A percentile compares a stretch with the other conserved stretches of the same genome.
phyloP scores from a whole-genome alignment of 1,284 basidiomycete genomes.

The Exobasidium rhododendri region DNA sequence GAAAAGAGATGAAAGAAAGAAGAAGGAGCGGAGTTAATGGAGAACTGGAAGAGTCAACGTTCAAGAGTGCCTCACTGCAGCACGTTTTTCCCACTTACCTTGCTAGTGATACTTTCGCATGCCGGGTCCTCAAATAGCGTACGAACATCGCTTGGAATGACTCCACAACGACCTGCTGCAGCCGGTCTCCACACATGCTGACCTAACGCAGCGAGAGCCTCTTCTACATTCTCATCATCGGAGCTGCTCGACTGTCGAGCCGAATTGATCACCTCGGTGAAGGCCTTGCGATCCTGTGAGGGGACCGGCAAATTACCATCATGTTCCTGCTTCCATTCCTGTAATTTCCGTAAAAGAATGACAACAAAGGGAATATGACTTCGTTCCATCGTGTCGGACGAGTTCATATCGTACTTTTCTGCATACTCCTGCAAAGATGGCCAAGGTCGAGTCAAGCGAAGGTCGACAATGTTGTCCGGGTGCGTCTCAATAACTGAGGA shows the following conservation, averaged over 20 bases:
- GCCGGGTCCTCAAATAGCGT: conserved; percentile 63
- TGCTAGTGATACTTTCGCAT: conserved; percentile 55
- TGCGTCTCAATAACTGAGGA: conserved; percentile 82
- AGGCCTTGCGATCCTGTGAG: conserved; percentile 70
- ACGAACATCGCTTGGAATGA: conserved; percentile 33
- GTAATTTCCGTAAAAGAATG: conserved; percentile 66
- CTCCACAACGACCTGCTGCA: conserved; percentile 4
- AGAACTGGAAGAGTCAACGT: background rate
- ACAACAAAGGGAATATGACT: conserved; percentile 49
- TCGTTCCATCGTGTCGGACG: conserved; percentile 36
- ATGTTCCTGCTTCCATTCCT: conserved; percentile 77
- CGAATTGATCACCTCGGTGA: conserved; percentile 65
- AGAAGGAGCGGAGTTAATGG: background rate
- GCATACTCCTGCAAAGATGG: conserved; percentile 58
- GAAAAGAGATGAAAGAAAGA: conserved; percentile 16
- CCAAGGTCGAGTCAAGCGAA: conserved; percentile 86
- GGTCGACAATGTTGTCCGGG: conserved; percentile 65
- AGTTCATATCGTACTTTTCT: conserved; percentile 27
- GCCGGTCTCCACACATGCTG: conserved; percentile 49
- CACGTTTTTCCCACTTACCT: conserved; percentile 49
- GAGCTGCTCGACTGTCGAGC: conserved; percentile 64
- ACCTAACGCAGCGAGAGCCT: conserved; percentile 42
- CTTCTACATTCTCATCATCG: conserved; percentile 93
- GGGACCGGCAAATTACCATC: conserved; percentile 63
- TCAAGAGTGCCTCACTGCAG: background rate